Percentiles rank a stretch among this genome's conserved stretches.
Evolutionary conservation across 208 protist species (phyloP).

Genomic region (Wallacemonas rigidus): DNA sequence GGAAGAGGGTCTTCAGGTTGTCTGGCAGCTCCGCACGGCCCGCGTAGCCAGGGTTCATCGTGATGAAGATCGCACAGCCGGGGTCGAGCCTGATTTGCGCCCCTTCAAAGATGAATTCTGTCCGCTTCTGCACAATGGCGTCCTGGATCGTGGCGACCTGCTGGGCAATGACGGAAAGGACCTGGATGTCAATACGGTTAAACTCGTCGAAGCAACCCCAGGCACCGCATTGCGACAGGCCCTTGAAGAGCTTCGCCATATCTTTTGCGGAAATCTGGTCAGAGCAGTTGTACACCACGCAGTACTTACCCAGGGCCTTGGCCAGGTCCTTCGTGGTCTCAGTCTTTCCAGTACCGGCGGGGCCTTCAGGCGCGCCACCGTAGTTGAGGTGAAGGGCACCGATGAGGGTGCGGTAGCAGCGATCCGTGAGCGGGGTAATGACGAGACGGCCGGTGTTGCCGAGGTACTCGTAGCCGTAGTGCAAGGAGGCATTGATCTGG

Average conservation of each 20-base stretch:
- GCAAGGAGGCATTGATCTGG: constrained; percentile 92
- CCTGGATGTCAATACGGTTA: constrained; percentile 97
- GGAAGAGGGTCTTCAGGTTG: constrained; percentile 98
- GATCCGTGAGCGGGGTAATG: constrained; percentile 96
- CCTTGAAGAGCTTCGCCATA: constrained; percentile 97
- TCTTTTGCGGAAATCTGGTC: constrained; percentile 96
- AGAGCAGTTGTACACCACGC: constrained; percentile 99
- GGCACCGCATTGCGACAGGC: constrained; percentile 91
- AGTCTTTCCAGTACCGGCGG: constrained; percentile 98
- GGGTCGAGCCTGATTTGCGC: constrained; percentile 90
- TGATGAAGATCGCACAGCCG: constrained; percentile 96
- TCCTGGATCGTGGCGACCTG: constrained; percentile 96
- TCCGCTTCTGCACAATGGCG: constrained; percentile 84
- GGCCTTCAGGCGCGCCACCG: constrained; percentile 96
- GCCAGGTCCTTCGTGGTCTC: constrained; percentile 98
- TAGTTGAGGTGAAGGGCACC: constrained; percentile 97
- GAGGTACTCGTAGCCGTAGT: constrained; percentile 98
- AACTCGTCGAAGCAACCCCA: constrained; percentile 99
- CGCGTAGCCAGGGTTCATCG: constrained; percentile 98
- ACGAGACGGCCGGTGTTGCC: constrained; percentile 96
- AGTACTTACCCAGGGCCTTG: constrained; percentile 95
- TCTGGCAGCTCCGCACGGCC: constrained; percentile 97
- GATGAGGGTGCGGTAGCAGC: constrained; percentile 96
- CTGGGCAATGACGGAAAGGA: constrained; percentile 98
- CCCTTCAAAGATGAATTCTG: constrained; percentile 95